Percentiles rank a stretch among this genome's conserved stretches.
Evolutionary conservation across 2,329 filamentous ascomycete species (phyloP).

Genomic region (Colletotrichum gloeosporioides): DNA sequence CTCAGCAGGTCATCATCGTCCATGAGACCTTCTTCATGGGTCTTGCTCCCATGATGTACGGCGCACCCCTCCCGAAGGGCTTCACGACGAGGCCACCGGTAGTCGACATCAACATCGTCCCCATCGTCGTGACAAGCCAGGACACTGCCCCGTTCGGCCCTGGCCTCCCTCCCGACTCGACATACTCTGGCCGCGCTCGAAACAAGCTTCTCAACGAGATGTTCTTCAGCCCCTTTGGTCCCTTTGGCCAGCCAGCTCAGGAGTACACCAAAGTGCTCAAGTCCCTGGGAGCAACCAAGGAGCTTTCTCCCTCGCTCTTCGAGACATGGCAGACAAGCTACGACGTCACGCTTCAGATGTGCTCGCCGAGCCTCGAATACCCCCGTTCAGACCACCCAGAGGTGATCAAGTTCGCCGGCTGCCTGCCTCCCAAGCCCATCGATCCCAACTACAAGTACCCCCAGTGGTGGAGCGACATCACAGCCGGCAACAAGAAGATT

Average conservation of each 20-base stretch:
- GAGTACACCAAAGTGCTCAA: constrained; percentile 30
- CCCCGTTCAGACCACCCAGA: constrained; percentile 38
- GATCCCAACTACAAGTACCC: constrained; percentile 38
- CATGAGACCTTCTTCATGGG: constrained; percentile 45
- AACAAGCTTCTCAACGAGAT: constrained; percentile 34
- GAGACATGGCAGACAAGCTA: constrained; percentile 32
- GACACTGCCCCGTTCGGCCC: constrained; percentile 43
- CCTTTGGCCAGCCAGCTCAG: constrained; percentile 26
- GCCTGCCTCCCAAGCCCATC: constrained; percentile 36
- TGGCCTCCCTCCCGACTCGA: constrained; percentile 41
- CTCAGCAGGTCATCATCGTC: constrained; percentile 46
- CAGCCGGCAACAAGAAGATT: constrained; percentile 39
- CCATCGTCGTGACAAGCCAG: constrained; percentile 40
- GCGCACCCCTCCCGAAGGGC: constrained; percentile 41
- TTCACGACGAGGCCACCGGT: constrained; percentile 38
- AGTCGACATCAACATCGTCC: constrained; percentile 44
- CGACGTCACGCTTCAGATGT: constrained; percentile 43
- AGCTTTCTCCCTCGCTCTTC: constrained; percentile 25
- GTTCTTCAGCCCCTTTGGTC: constrained; percentile 23
- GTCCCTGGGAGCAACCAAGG: constrained; percentile 31
- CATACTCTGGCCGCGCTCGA: constrained; percentile 36
- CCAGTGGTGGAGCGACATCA: constrained; percentile 50
- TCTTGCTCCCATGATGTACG: constrained; percentile 39
- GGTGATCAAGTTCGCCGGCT: constrained; percentile 49
- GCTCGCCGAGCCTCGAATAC: constrained; percentile 44